Evolutionary conservation across 371 early-diverging fungal genomes (phyloP), one percentile per base, ranked within the genome.

Genomic region (Saksenaea oblongispora): DNA sequence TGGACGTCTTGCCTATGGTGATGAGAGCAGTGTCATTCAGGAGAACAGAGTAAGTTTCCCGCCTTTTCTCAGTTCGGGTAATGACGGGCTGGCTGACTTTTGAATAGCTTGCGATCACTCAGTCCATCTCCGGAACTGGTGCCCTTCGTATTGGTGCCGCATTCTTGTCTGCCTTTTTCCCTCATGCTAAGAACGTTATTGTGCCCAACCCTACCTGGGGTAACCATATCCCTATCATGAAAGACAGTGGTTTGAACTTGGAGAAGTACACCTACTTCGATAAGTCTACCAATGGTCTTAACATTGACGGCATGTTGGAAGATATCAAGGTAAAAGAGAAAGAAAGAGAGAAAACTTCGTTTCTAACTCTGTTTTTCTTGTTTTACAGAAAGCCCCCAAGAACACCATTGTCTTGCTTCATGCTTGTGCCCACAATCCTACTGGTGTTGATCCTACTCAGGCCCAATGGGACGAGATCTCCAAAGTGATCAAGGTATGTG

Each of bases 341-440:
- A n/a, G n/a, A n/a, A n/a, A n/a, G n/a, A n/a, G n/a, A n/a, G n/a
- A n/a, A n/a, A n/a, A 34, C 14, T 44, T 2, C 7, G 15, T 61
- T 18, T 28, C 55, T 54, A 31, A 44, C 37, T 15, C 42, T 26
- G 18, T 51, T 15, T 18, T n/a, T 54, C 51, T 58, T 37, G 34
- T 54, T 56, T 58, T 37, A 41, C 70, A 91, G 85, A 89, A 82
- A 61, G 85, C 93, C 57, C 95, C 96, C 62, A 83, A 87, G 78
- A 93, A 92, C 69, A 95, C 97, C 54, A 79, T 98, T 63, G 87
- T 98, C 60, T 83, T 99, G 60, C 84, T 99, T 59, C 99, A 99
- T 76, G 98, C 97, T 44, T 99, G 99, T 78, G 99, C 98, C 26
- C 99, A 99, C 83, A 99, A 99, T 87, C 99, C 99, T 27, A 97